Conservation (phyloP, 148 eudicot genomes). For the Vaccinium darrowii region DNA sequence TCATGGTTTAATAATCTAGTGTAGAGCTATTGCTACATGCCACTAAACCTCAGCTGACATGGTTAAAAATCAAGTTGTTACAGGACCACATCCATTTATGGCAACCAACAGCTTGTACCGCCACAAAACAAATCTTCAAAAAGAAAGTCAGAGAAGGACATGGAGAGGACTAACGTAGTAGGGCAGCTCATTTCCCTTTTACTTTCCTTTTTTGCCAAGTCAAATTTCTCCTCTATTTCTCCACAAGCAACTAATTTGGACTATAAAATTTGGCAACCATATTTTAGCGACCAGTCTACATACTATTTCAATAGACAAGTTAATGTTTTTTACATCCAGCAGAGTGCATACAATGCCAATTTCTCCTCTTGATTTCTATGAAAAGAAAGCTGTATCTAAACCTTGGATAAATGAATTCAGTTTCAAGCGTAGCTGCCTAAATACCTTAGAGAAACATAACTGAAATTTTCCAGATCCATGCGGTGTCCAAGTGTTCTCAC, state of each 20-base stretch:
- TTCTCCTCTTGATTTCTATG: background rate
- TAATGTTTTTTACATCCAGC: background rate
- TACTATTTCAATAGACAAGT: background rate
- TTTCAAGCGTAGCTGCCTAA: background rate
- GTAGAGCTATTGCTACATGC: background rate
- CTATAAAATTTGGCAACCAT: background rate
- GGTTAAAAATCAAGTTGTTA: background rate
- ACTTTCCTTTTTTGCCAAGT: background rate
- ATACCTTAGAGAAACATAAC: background rate
- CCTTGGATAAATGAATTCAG: background rate
- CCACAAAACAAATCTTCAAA: background rate
- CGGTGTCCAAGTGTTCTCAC: background rate
- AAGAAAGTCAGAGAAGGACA: background rate
- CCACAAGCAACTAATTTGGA: constrained; percentile 1
- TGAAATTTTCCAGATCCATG: background rate
- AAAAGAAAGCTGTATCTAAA: background rate
- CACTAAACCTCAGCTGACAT: background rate
- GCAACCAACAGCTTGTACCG: background rate
- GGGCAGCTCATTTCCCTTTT: background rate
- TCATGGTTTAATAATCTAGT: background rate
- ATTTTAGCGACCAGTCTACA: background rate
- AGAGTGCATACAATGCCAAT: background rate
- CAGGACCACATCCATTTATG: background rate
- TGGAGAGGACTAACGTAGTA: background rate
- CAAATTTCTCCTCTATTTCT: background rate